A percentile compares a stretch with the other conserved stretches of the same genome.
Evolutionary conservation across 768 basidiomycete species (phyloP).

Genomic region (Suillus clintonianus): DNA sequence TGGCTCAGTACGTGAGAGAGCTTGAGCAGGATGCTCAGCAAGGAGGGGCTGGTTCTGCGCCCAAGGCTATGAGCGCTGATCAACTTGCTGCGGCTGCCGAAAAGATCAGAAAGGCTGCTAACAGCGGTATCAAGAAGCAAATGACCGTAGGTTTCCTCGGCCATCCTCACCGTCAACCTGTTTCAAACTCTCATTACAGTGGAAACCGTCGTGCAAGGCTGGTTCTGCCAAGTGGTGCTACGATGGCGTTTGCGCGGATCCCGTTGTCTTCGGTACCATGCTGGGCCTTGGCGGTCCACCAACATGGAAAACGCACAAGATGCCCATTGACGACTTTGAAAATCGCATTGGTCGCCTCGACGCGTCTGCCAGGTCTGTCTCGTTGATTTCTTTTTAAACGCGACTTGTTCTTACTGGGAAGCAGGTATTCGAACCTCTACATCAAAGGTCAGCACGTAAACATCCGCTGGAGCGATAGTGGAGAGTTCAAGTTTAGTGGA

Average conservation of each 20-base stretch:
- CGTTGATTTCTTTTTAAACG: not conserved
- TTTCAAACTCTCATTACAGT: constrained; percentile 34
- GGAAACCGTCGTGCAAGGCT: constrained; percentile 51
- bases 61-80: constrained; percentile 36
- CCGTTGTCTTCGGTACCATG: constrained; percentile 48
- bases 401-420: not conserved
- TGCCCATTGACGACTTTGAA: constrained; percentile 36
- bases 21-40: constrained; percentile 33
- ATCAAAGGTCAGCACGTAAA: constrained; percentile 46
- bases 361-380: constrained; percentile 38
- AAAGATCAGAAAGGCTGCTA: constrained; percentile 45
- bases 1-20: constrained; percentile 35
- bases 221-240: constrained; percentile 51
- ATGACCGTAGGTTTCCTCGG: constrained; percentile 38
- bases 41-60: constrained; percentile 3
- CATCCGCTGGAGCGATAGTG: constrained; percentile 46
- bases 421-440: constrained; percentile 41
- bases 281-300: constrained; percentile 45
- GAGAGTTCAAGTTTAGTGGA: constrained; percentile 61
- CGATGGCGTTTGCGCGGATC: constrained; percentile 51
- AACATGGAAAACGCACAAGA: constrained; percentile 52
- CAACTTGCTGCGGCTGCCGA: constrained; percentile 44
- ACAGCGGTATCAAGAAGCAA: constrained; percentile 54
- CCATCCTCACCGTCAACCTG: not conserved
- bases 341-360: constrained; percentile 34